Percentiles rank a stretch among this genome's conserved stretches.
Evolutionary conservation across 176 grass and related monocot species (phyloP).

Genomic region (Thinopyrum elongatum): DNA sequence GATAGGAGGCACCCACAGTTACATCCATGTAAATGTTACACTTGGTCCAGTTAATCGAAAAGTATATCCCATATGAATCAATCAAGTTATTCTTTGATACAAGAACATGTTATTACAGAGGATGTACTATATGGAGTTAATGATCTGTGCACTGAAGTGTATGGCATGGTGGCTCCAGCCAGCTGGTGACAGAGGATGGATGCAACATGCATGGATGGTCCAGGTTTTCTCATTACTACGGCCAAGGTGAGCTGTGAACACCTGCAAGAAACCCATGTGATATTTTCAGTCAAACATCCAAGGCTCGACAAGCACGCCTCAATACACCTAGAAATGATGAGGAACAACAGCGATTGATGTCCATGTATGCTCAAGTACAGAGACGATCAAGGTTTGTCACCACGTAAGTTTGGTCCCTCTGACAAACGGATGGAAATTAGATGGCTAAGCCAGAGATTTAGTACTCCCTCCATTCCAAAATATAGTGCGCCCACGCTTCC

Average conservation of each 20-base stretch:
- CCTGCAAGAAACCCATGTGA: slow-evolving; percentile 28
- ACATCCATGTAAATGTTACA: slow-evolving; percentile 44
- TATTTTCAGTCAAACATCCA: slow-evolving; percentile 9
- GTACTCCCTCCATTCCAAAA: no score
- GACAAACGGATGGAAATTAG: no score
- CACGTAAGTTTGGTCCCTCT: no score
- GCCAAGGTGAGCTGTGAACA: slow-evolving; percentile 26
- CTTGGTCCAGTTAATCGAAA: slow-evolving; percentile 4
- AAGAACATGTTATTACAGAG: neutral
- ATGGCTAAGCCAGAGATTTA: no score
- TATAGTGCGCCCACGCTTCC: no score
- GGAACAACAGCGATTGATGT: no score
- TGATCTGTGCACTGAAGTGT: neutral
- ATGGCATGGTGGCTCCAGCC: slow-evolving; percentile 18
- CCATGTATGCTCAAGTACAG: no score
- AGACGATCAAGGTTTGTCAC: no score
- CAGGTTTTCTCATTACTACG: slow-evolving; percentile 38
- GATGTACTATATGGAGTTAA: neutral
- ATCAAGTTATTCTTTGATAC: neutral
- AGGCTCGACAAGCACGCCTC: neutral
- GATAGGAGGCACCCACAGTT: slow-evolving; percentile 27
- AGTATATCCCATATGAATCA: neutral
- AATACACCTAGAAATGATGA: no score
- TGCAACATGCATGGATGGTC: slow-evolving; percentile 41
- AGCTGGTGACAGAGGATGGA: slow-evolving; percentile 29